phyloP scores from a whole-genome alignment of 1,139 yeast genomes.

The Hansenula sp. region DNA sequence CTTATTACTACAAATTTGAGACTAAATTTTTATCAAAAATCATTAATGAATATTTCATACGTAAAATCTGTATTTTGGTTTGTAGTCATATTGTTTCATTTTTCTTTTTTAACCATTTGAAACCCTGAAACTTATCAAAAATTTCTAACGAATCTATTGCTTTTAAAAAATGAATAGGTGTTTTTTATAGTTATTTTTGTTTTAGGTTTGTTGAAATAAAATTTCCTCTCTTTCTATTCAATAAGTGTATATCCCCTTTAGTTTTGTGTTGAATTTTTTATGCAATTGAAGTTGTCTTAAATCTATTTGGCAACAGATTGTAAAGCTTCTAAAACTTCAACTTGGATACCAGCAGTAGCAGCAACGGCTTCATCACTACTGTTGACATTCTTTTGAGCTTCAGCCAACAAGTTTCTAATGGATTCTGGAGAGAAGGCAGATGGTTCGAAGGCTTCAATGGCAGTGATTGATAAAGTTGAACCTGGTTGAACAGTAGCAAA shows the following conservation, averaged over 20 bases:
- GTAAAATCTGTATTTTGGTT: background rate
- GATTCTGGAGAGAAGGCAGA: constrained; percentile 83
- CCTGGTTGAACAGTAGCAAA: constrained; percentile 97
- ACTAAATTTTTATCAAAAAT: background rate
- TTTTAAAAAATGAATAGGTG: background rate
- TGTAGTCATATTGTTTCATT: background rate
- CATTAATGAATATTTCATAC: constrained; percentile 2
- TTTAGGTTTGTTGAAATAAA: background rate
- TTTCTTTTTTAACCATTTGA: background rate
- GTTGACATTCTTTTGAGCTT: constrained; percentile 89
- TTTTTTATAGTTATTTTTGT: background rate
- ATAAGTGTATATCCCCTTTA: background rate
- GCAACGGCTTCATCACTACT: constrained; percentile 85
- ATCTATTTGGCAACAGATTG: constrained; percentile 76
- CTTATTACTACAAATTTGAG: too few species aligned
- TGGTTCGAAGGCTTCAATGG: constrained; percentile 93
- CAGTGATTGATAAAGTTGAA: constrained; percentile 84
- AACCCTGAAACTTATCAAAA: constrained; percentile 3
- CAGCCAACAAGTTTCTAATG: constrained; percentile 78
- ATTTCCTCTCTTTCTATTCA: background rate
- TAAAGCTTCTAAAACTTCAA: constrained; percentile 95
- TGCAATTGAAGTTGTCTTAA: background rate
- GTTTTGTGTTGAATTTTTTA: background rate
- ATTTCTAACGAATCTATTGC: constrained; percentile 1
- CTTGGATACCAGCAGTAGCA: constrained; percentile 93